Base-by-base conservation (phyloP, 176 grass and related monocot genomes). In the Aegilops speltoides region DNA sequence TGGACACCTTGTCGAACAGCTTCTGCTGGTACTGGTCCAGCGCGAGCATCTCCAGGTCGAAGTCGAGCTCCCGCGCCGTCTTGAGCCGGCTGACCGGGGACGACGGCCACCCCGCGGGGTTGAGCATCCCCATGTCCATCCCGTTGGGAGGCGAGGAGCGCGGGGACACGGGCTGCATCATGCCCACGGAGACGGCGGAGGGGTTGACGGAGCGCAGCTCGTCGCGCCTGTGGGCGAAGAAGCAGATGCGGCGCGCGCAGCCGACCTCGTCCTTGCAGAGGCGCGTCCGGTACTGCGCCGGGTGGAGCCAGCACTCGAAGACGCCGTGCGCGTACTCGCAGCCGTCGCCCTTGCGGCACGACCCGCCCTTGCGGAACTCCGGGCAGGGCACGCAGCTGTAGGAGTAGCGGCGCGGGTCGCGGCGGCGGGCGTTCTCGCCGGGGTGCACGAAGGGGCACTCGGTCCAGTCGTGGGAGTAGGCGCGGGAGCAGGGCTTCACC, bases 381-480 rank as follows among this genome's bases (percentile, higher is more conserved):
- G 97, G 97, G 89, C 97, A 98, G 0, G 97, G 97, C 0, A 98
- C 97, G 76, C 97, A 98, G 72, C 90, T 94, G 86, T 98, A 98
- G 45, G 93, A 95, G 85, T 91, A 98, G 66, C 95, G 95, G 26
- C 92, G 91, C 23, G 97, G 97, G 84, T 98, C 97, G 34, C 97
- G 90, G 74, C 97, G 90, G 66, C 97, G 89, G 25, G 96, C 96
- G 86, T 98, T 98, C 93, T 98, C 96, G 17, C 96, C 96, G 1
- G 96, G 96, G 79, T 98, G 97, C 8, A 98, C 97, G 84, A 98
- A 98, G 64, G 96, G 97, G 71, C 97, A 98, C 91, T 98, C 97
- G 0, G 97, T 98, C 97, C 97, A 98, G 87, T 98, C 97, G 66
- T 98, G 97, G 19, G 93, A 96, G 89, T 98, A 98, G 48, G 97